Base-by-base conservation (phyloP, 805 yeast species). In the Ogataea ramenticola region DNA sequence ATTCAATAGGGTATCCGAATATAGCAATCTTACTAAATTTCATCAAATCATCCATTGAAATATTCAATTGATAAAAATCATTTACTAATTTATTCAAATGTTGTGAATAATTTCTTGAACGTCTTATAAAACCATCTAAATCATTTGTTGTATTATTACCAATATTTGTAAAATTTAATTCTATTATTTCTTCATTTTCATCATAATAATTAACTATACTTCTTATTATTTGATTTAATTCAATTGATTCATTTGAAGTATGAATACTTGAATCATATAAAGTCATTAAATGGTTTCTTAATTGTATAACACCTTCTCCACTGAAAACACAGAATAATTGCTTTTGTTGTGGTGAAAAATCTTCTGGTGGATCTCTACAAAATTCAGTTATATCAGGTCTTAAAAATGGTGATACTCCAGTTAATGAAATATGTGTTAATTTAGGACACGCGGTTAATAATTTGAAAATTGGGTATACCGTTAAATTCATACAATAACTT, bases 291-390 rank as follows among this genome's bases (percentile, higher is more conserved):
- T 84, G 82, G 35, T 77, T 79, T 49, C 96, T 75, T 49, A 91
- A 70, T 47, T 79, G 77, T 40, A 71, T 75, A 16, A 93, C 96
- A 9, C 97, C 97, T 47, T 77, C 78, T 1, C 98, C 98, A 30
- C 91, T 82, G 58, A 89, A 93, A 12, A 91, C 99, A 66, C 98
- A 91, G 57, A 93, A 91, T 40, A 86, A 73, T 20, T 81, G 75
- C 50, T 82, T 82, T 62, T 93, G 99, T 55, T 83, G 83, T 44
- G 82, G 86, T 43, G 82, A 89, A 61, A 93, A 90, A 54, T 89
- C 97, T 12, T 85, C 79, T 4, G 99, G 98, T 2, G 98, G 93
- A 9, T 82, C 86, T 26, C 98, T 81, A 61, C 97, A 90, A 63
- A 79, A 90, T 50, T 77, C 80, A 0, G 91, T 84, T 40, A 91